These are phyloP conservation scores for Solanum habrochaites DNA, from an alignment of 257 asterid genomes.

Conservation along the genomic window DNA sequence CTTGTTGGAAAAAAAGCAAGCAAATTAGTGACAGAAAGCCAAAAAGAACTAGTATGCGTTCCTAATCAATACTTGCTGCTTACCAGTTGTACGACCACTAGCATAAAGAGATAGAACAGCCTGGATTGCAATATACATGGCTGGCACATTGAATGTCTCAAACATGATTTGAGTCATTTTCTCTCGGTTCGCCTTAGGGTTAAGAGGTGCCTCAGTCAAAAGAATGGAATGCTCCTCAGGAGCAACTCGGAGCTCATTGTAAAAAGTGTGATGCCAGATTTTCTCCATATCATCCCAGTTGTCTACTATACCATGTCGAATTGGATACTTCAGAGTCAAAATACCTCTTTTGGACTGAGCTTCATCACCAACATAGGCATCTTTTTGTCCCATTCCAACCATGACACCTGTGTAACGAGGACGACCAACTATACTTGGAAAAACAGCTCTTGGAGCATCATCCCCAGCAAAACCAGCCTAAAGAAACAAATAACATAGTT, in stretches of 20 bases:
- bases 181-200: constrained; percentile 8
- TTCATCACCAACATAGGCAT: constrained; percentile 9
- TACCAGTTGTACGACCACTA: constrained; percentile 8
- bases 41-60: neutral
- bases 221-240: constrained; percentile 5
- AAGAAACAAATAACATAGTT: neutral
- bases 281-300: constrained; percentile 11
- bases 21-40: neutral
- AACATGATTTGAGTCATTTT: constrained; percentile 6
- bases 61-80: neutral
- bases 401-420: constrained; percentile 5
- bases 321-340: constrained; percentile 2
- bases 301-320: neutral
- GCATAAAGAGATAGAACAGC: constrained; percentile 10
- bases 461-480: constrained; percentile 12
- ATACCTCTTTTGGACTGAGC: constrained; percentile 6
- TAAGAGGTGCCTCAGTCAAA: constrained; percentile 8
- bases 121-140: constrained; percentile 11
- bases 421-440: constrained; percentile 6
- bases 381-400: constrained; percentile 11
- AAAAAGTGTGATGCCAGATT: constrained; percentile 8
- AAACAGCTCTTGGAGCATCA: constrained; percentile 9
- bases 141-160: constrained; percentile 3
- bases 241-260: constrained; percentile 9
- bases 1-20: neutral